Conservation (phyloP, 768 basidiomycete species). For the Jaapia argillacea region DNA sequence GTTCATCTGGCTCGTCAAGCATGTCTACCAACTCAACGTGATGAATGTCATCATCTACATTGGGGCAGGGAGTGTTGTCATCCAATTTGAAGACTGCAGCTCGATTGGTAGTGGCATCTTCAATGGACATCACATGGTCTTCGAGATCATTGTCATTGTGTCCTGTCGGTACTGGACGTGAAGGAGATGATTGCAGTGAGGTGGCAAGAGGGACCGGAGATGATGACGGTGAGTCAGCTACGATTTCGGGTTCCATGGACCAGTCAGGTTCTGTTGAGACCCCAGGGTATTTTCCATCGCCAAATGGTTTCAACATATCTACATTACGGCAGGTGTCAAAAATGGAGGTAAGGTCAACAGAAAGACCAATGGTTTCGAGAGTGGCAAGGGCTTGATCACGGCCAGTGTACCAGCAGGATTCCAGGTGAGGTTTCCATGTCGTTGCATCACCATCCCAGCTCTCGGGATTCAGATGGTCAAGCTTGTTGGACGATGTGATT, state of each 20-base stretch:
- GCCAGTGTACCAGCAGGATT: slow-evolving; percentile 10
- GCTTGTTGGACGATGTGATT: slow-evolving; percentile 9
- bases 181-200: neutral
- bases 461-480: slow-evolving; percentile 17
- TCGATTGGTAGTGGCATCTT: neutral
- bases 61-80: neutral
- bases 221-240: neutral
- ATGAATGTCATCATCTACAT: neutral
- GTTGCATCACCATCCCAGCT: slow-evolving; percentile 13
- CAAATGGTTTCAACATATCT: slow-evolving; percentile 16
- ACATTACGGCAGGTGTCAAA: slow-evolving; percentile 3
- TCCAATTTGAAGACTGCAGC: neutral
- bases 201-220: neutral
- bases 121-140: neutral
- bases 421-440: slow-evolving; percentile 10
- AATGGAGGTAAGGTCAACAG: slow-evolving; percentile 1
- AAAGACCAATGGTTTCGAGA: slow-evolving; percentile 3
- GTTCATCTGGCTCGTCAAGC: neutral
- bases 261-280: slow-evolving; percentile 17
- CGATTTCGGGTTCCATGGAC: slow-evolving; percentile 6
- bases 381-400: slow-evolving; percentile 3
- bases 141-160: neutral
- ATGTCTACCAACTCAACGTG: slow-evolving; percentile 4
- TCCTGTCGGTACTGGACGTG: neutral
- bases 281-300: slow-evolving; percentile 19